These are phyloP conservation scores for Myxozyma melibiosi DNA, from an alignment of 805 yeast genomes.

Conservation along the genomic window DNA sequence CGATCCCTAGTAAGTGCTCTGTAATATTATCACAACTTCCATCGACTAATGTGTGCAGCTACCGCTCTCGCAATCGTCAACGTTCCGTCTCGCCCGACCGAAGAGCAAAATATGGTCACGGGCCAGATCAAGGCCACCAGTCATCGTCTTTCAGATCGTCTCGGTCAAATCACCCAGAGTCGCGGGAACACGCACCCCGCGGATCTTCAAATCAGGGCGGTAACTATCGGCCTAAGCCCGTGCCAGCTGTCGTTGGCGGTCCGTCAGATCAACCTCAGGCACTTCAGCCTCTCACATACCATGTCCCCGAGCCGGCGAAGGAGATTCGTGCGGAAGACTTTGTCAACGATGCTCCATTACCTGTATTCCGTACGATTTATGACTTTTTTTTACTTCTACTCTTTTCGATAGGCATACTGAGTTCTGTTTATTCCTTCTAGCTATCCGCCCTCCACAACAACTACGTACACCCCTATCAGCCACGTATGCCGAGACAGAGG, in stretches of 20 bases:
- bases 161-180: not conserved
- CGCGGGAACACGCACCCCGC: slow-evolving; percentile 1
- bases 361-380: slow-evolving; percentile 29
- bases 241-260: slow-evolving; percentile 11
- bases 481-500: slow-evolving; percentile 34
- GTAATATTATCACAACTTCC: not conserved
- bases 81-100: slow-evolving; percentile 30
- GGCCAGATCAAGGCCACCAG: slow-evolving; percentile 2
- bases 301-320: slow-evolving; percentile 30
- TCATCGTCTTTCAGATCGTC: slow-evolving; percentile 1
- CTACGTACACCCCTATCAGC: slow-evolving; percentile 31
- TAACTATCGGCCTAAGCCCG: not conserved
- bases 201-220: not conserved
- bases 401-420: not conserved
- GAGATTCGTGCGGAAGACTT: slow-evolving; percentile 30
- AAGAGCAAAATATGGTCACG: slow-evolving; percentile 1
- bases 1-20: not conserved
- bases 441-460: slow-evolving; percentile 35
- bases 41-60: not conserved
- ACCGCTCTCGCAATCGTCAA: slow-evolving; percentile 18
- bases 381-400: not conserved
- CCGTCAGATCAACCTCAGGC: slow-evolving; percentile 27
- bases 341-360: slow-evolving; percentile 27
- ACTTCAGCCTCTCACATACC: slow-evolving; percentile 33
- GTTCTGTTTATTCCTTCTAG: slow-evolving; percentile 6